These are phyloP conservation scores for Aspergillus awamori DNA, from an alignment of 2,329 filamentous ascomycete species.

Conservation along the genomic window DNA sequence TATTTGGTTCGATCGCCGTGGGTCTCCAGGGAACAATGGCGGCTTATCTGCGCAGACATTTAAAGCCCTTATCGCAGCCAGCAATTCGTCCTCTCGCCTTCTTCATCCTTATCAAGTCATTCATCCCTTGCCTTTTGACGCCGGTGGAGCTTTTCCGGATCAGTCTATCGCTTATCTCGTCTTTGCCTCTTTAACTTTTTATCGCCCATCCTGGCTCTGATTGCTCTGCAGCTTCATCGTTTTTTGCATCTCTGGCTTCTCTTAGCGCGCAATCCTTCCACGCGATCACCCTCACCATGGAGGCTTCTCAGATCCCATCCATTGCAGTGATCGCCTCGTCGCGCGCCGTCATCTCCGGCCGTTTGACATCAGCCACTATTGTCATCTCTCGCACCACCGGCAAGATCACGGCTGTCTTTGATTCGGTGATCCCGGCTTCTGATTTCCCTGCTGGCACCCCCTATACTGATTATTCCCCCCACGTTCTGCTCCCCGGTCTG, in stretches of 20 bases:
- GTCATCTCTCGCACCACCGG: conserved; percentile 76
- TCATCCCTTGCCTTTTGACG: conserved; percentile 11
- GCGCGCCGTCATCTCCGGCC: conserved; percentile 76
- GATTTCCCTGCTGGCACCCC: conserved; percentile 72
- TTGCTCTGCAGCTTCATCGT: conserved; percentile 15
- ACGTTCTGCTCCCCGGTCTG: conserved; percentile 83
- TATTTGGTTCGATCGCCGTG: conserved; percentile 6
- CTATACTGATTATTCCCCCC: conserved; percentile 83
- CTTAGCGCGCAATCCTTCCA: conserved; percentile 5
- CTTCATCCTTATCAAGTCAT: conserved; percentile 11
- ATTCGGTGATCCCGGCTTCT: conserved; percentile 71
- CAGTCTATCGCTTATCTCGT: neutral
- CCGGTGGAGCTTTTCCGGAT: conserved; percentile 6
- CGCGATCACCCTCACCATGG: conserved; percentile 20
- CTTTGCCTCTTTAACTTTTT: conserved; percentile 16
- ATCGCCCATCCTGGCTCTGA: conserved; percentile 11
- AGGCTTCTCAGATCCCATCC: conserved; percentile 38
- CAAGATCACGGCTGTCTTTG: conserved; percentile 78
- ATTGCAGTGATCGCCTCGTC: conserved; percentile 82
- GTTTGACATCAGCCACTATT: conserved; percentile 80
- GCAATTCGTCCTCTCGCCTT: conserved; percentile 4
- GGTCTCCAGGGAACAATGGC: neutral
- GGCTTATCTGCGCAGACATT: conserved; percentile 8
- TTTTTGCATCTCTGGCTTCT: conserved; percentile 12
- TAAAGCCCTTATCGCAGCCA: conserved; percentile 15